Percentiles rank a stretch among this genome's conserved stretches.
These are phyloP conservation scores for Spizellomyces punctatus DNA, from an alignment of 192 early-diverging fungal species.

Conservation along the genomic window DNA sequence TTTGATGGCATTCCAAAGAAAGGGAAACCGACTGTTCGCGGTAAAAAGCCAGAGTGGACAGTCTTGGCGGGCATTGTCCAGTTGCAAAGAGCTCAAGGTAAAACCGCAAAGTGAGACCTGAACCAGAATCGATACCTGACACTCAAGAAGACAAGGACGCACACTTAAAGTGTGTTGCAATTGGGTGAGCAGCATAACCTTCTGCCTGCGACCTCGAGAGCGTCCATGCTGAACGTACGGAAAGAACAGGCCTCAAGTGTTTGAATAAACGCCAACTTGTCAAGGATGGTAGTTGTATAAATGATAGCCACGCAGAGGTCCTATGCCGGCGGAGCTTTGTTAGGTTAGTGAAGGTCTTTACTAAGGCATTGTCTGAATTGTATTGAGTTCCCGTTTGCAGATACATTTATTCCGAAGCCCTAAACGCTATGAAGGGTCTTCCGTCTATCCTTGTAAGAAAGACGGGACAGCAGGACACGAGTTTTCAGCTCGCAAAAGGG, in stretches of 20 bases:
- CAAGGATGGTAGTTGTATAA: conserved; percentile 63
- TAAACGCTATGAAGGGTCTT: too few relatives aligned
- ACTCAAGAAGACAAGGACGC: not conserved
- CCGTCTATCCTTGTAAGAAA: too few relatives aligned
- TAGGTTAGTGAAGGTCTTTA: conserved; percentile 43
- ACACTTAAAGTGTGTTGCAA: conserved; percentile 27
- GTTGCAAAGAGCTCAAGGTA: not conserved
- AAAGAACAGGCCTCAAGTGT: conserved; percentile 87
- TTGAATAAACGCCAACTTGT: conserved; percentile 61
- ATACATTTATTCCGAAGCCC: too few relatives aligned
- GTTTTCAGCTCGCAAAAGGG: not conserved
- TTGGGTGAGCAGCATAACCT: conserved; percentile 25
- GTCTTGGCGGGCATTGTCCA: conserved; percentile 78
- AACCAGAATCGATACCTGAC: not conserved
- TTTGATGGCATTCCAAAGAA: conserved; percentile 68
- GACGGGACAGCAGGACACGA: too few relatives aligned
- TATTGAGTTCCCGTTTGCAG: too few relatives aligned
- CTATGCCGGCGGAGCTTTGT: conserved; percentile 79
- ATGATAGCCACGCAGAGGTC: conserved; percentile 90
- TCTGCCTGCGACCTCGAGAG: not conserved
- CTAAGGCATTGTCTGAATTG: too few relatives aligned
- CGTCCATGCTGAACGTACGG: not conserved
- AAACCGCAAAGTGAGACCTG: too few relatives aligned
- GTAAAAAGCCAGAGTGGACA: conserved; percentile 76
- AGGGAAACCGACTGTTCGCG: conserved; percentile 68